A percentile compares a stretch with the other conserved stretches of the same genome.
Evolutionary conservation across 306 rosid genomes (phyloP).

Genomic region (Castanea sativa): DNA sequence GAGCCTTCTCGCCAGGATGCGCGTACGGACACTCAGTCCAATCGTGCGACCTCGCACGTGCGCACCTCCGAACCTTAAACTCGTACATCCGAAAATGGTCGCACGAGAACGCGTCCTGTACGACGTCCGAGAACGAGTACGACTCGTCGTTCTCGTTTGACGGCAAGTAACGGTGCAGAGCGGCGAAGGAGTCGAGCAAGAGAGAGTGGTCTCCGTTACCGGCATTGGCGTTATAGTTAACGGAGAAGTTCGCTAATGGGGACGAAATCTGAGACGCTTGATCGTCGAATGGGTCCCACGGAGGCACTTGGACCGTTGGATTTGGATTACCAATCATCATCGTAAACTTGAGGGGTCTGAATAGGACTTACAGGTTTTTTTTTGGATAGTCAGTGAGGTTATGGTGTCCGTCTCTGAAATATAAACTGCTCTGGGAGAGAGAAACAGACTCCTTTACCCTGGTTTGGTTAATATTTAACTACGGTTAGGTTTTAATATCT

Average conservation of each 20-base stretch:
- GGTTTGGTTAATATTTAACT: no score
- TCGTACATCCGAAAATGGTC: slow-evolving; percentile 88
- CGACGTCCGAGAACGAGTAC: slow-evolving; percentile 33
- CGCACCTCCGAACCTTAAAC: slow-evolving; percentile 63
- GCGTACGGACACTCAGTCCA: slow-evolving; percentile 93
- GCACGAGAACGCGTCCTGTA: slow-evolving; percentile 41
- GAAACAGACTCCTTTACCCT: no score
- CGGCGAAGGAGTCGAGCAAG: slow-evolving; percentile 28
- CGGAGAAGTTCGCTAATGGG: slow-evolving; percentile 16
- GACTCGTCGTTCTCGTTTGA: slow-evolving; percentile 18
- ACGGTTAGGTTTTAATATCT: no score
- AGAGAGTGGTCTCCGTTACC: slow-evolving; percentile 26
- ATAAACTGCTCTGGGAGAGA: slow-evolving; percentile 5
- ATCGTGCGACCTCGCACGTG: slow-evolving; percentile 81
- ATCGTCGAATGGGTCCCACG: slow-evolving; percentile 38
- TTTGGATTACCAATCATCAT: slow-evolving; percentile 42
- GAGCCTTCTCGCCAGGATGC: slow-evolving; percentile 93
- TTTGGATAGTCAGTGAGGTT: background rate
- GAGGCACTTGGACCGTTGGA: slow-evolving; percentile 34
- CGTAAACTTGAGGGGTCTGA: background rate
- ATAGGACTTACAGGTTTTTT: no score
- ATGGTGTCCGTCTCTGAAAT: background rate
- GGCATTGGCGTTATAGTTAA: slow-evolving; percentile 25
- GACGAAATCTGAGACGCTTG: slow-evolving; percentile 18
- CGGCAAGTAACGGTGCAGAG: slow-evolving; percentile 40